Conservation (phyloP, 441 rosid species). For the Omphalea diandra region DNA sequence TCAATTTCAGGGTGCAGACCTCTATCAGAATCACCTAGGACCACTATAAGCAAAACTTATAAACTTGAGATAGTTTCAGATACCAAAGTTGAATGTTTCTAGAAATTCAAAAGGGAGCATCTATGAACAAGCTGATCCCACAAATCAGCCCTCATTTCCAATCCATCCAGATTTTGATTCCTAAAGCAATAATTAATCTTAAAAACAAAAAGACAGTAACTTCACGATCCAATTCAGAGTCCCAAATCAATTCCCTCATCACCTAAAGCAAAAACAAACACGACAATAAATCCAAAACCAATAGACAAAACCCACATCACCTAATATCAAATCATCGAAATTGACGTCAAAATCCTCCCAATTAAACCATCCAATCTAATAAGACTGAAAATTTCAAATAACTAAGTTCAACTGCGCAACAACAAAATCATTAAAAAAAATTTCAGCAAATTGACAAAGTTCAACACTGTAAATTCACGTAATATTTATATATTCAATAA, state of each 20-base stretch:
- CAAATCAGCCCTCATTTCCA: neutral
- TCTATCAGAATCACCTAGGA: no score
- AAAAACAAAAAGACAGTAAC: neutral
- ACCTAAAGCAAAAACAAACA: neutral
- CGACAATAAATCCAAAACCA: neutral
- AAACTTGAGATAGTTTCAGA: no score
- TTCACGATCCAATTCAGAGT: constrained; percentile 4
- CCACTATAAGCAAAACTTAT: neutral
- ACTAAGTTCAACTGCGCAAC: neutral
- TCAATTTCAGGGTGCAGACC: no score
- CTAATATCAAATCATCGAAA: neutral
- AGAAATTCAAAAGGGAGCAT: neutral
- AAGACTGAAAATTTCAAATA: neutral
- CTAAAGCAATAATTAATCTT: neutral
- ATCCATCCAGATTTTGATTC: neutral
- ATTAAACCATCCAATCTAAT: neutral
- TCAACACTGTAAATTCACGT: neutral
- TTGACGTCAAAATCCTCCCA: neutral
- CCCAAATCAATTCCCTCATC: neutral
- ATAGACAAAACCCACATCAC: no score
- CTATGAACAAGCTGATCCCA: neutral
- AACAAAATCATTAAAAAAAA: no score
- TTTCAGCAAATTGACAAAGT: neutral
- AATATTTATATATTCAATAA: neutral
- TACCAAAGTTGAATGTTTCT: neutral